A percentile compares a stretch with the other conserved stretches of the same genome.
phyloP scores from a whole-genome alignment of 2,329 filamentous ascomycete species.

The Fusarium oxysporum region DNA sequence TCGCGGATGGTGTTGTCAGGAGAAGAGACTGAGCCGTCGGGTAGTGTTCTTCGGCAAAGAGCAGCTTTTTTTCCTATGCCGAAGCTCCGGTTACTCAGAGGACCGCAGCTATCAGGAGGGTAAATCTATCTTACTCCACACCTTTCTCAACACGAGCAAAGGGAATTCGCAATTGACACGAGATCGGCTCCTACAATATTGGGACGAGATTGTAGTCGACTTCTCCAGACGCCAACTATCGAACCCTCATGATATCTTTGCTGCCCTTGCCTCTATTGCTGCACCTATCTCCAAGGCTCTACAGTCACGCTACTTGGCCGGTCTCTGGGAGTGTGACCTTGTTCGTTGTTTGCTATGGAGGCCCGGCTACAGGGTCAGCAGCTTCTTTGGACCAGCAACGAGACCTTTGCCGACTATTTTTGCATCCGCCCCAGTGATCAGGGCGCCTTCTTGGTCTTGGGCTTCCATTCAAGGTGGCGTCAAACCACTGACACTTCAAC shows the following conservation, averaged over 20 bases:
- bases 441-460: slow-evolving; percentile 29
- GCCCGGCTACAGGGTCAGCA: neutral
- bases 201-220: slow-evolving; percentile 7
- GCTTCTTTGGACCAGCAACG: neutral
- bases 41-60: slow-evolving; percentile 7
- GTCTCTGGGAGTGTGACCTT: slow-evolving; percentile 19
- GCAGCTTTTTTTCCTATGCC: slow-evolving; percentile 10
- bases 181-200: slow-evolving; percentile 1
- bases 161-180: neutral
- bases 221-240: slow-evolving; percentile 12
- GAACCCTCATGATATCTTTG: slow-evolving; percentile 23
- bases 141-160: neutral
- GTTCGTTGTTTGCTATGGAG: slow-evolving; percentile 5
- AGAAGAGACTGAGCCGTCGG: slow-evolving; percentile 3
- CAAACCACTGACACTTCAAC: neutral
- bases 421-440: neutral
- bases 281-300: neutral
- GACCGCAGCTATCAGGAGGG: neutral
- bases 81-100: neutral
- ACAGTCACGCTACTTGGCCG: slow-evolving; percentile 12
- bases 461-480: slow-evolving; percentile 14
- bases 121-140: neutral
- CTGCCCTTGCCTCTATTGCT: slow-evolving; percentile 15
- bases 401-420: slow-evolving; percentile 3
- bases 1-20: slow-evolving; percentile 27